These are phyloP conservation scores for Pythium aphanidermatum DNA, from an alignment of 352 stramenopile species.

Conservation along the genomic window DNA sequence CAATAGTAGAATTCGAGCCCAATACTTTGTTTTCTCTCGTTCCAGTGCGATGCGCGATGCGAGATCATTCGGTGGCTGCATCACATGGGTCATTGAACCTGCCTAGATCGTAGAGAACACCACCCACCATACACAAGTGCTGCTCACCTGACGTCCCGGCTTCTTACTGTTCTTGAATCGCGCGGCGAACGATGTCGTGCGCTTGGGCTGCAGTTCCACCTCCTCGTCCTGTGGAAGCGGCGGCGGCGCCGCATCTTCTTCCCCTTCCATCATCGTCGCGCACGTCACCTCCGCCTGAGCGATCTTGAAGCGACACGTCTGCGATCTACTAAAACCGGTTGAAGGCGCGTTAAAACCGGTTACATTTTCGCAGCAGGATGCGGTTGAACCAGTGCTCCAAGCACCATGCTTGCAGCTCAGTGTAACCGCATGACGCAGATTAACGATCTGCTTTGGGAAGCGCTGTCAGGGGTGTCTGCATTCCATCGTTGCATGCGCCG, in stretches of 20 bases:
- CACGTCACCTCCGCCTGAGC: not conserved
- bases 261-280: constrained; percentile 18
- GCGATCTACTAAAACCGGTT: constrained; percentile 2
- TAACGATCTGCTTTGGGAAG: too few species aligned
- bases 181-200: constrained; percentile 49
- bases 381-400: too few species aligned
- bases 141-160: constrained; percentile 9
- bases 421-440: too few species aligned
- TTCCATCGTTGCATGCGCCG: too few species aligned
- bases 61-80: constrained; percentile 38
- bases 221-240: not conserved
- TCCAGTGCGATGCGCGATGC: constrained; percentile 40
- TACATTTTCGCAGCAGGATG: not conserved
- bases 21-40: constrained; percentile 68
- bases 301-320: constrained; percentile 22
- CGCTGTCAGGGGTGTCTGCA: too few species aligned
- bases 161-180: constrained; percentile 40
- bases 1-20: constrained; percentile 52
- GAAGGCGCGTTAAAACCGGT: too few species aligned
- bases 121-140: not conserved
- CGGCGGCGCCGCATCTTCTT: too few species aligned
- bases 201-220: constrained; percentile 47
- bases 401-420: too few species aligned
- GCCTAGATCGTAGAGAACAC: not conserved
- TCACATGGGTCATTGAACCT: not conserved